phyloP scores from a whole-genome alignment of 208 protist species.

The Entamoeba dispar region DNA sequence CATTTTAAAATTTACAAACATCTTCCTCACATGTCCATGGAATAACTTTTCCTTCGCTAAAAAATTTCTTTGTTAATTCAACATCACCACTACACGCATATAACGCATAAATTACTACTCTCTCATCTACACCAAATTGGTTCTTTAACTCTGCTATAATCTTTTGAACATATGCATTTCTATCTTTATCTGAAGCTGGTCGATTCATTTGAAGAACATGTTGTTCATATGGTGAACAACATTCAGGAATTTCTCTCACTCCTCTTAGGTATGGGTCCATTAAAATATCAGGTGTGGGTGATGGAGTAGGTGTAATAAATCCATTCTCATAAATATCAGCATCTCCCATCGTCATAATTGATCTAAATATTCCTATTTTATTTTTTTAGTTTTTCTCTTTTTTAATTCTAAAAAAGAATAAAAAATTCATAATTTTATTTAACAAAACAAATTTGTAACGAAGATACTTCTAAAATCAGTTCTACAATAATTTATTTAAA shows the following conservation, averaged over 20 bases:
- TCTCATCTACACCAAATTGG: background rate
- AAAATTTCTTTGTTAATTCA: background rate
- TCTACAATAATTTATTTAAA: no score
- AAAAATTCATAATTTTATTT: no score
- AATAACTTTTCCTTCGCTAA: background rate
- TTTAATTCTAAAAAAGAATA: no score
- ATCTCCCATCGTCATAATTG: no score
- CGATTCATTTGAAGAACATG: background rate
- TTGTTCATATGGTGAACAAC: background rate
- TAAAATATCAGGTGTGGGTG: background rate
- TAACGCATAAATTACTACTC: background rate
- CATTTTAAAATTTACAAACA: background rate
- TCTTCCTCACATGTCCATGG: background rate
- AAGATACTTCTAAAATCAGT: no score
- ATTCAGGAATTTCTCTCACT: background rate
- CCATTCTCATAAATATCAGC: no score
- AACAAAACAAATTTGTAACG: no score
- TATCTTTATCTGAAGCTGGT: background rate
- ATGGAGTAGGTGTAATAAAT: background rate
- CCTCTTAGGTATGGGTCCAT: background rate
- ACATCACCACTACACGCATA: background rate
- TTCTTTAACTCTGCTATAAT: background rate
- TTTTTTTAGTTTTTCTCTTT: no score
- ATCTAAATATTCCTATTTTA: no score
- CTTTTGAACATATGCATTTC: background rate